Evolutionary conservation across 805 yeast species (phyloP).

Genomic region (Dipodascopsis uninucleata): DNA sequence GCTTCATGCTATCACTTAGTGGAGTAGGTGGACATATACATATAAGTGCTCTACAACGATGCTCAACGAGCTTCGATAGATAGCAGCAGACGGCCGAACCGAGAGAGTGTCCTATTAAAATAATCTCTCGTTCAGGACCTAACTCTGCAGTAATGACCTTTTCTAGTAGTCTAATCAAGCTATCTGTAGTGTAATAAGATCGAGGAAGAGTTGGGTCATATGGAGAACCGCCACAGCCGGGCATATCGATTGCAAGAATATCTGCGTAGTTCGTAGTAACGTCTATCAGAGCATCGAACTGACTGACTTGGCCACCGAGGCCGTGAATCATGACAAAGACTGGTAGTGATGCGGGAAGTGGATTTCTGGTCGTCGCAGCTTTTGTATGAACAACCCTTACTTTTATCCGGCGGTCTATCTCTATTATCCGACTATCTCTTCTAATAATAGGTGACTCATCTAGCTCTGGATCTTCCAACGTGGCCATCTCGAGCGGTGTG

Average conservation of each 20-base stretch:
- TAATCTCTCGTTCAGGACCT: conserved; percentile 30
- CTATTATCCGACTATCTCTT: conserved; percentile 13
- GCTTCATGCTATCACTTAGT: conserved; percentile 16
- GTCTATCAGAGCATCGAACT: conserved; percentile 70
- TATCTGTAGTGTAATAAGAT: conserved; percentile 18
- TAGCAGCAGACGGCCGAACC: conserved; percentile 52
- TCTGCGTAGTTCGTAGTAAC: conserved; percentile 59
- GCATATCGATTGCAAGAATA: conserved; percentile 71
- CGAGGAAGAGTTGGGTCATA: conserved; percentile 31
- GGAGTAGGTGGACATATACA: conserved; percentile 38
- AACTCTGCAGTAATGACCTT: conserved; percentile 24
- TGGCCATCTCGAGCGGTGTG: conserved; percentile 11
- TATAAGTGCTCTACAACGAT: conserved; percentile 35
- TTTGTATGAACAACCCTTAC: conserved; percentile 12
- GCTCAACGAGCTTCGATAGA: conserved; percentile 42
- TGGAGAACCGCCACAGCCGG: conserved; percentile 70
- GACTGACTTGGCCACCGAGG: conserved; percentile 83
- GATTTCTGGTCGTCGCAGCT: conserved; percentile 17
- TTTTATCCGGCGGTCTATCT: conserved; percentile 6
- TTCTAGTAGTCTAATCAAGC: conserved; percentile 15
- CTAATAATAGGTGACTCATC: conserved; percentile 22
- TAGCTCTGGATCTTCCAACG: conserved; percentile 16
- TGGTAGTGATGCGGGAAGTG: conserved; percentile 43
- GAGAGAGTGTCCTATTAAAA: conserved; percentile 69
- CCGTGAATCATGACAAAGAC: conserved; percentile 75